Conservation (phyloP, 2,329 filamentous ascomycete genomes). For the Clarireedia monteithiana region DNA sequence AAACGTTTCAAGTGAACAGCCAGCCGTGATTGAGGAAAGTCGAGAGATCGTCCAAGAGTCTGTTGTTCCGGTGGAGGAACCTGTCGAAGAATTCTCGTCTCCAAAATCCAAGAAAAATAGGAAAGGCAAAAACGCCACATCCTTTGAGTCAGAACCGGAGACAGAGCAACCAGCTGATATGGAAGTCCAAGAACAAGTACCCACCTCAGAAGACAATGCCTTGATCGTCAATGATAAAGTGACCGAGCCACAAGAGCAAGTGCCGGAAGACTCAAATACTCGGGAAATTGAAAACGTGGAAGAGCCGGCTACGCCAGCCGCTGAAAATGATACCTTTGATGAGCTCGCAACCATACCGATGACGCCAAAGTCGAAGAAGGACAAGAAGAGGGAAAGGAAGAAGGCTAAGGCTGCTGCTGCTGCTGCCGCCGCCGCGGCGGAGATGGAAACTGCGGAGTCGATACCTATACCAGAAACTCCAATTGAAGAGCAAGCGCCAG, state of each 20-base stretch:
- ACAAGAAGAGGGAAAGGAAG: not conserved
- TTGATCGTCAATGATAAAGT: not conserved
- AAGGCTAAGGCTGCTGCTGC: not conserved
- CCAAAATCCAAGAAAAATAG: conserved; percentile 18
- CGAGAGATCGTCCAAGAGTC: not conserved
- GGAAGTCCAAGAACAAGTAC: not conserved
- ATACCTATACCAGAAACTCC: too few species aligned
- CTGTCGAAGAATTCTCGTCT: conserved; percentile 7
- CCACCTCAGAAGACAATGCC: not conserved
- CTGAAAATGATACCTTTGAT: not conserved
- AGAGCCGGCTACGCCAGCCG: not conserved
- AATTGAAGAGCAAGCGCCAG: too few species aligned
- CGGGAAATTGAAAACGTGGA: not conserved
- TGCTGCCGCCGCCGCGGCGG: too few species aligned
- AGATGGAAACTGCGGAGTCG: too few species aligned
- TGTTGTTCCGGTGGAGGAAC: not conserved
- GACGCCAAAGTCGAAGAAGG: not conserved
- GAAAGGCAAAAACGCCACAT: conserved; percentile 9
- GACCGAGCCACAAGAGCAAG: not conserved
- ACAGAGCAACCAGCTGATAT: not conserved
- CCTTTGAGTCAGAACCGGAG: conserved; percentile 7
- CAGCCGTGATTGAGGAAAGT: not conserved
- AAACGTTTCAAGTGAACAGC: conserved; percentile 7
- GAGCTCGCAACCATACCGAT: not conserved
- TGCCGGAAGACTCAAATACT: not conserved